These are phyloP conservation scores for Mycena crocata DNA, from an alignment of 768 basidiomycete genomes.

Conservation along the genomic window DNA sequence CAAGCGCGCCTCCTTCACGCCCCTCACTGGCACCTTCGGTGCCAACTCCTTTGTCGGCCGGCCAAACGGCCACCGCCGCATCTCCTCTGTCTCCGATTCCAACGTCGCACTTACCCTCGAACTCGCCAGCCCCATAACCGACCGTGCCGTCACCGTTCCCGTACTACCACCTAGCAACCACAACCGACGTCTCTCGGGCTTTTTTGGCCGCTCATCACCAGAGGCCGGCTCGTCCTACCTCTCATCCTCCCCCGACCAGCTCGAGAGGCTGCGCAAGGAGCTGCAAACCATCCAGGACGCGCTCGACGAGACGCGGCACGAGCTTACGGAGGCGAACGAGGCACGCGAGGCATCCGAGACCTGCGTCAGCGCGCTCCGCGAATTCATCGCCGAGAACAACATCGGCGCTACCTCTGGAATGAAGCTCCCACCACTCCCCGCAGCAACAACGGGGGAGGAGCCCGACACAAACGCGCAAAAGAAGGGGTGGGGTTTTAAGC, in stretches of 20 bases:
- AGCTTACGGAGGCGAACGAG: conserved; percentile 83
- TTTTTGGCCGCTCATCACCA: conserved; percentile 7
- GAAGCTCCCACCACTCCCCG: conserved; percentile 57
- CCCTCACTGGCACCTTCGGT: conserved; percentile 67
- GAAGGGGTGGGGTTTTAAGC: conserved; percentile 69
- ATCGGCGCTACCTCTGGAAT: conserved; percentile 56
- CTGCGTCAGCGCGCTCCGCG: conserved; percentile 84
- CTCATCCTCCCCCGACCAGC: conserved; percentile 50
- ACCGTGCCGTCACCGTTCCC: background rate
- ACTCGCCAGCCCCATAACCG: conserved; percentile 46
- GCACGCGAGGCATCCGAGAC: conserved; percentile 89
- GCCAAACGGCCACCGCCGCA: conserved; percentile 69
- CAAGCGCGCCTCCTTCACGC: conserved; percentile 84
- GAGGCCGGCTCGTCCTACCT: conserved; percentile 24
- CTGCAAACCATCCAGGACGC: conserved; percentile 65
- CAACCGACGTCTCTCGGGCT: background rate
- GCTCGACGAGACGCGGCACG: conserved; percentile 72
- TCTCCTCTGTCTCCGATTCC: conserved; percentile 81
- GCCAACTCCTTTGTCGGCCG: conserved; percentile 50
- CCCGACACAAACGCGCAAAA: conserved; percentile 38
- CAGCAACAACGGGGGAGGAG: conserved; percentile 51
- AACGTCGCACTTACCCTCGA: conserved; percentile 49
- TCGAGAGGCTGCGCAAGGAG: conserved; percentile 72
- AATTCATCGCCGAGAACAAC: conserved; percentile 83
- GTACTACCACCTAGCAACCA: too few relatives aligned